These are phyloP conservation scores for Hyaloscypha variabilis DNA, from an alignment of 495 filamentous ascomycete genomes.

Conservation along the genomic window DNA sequence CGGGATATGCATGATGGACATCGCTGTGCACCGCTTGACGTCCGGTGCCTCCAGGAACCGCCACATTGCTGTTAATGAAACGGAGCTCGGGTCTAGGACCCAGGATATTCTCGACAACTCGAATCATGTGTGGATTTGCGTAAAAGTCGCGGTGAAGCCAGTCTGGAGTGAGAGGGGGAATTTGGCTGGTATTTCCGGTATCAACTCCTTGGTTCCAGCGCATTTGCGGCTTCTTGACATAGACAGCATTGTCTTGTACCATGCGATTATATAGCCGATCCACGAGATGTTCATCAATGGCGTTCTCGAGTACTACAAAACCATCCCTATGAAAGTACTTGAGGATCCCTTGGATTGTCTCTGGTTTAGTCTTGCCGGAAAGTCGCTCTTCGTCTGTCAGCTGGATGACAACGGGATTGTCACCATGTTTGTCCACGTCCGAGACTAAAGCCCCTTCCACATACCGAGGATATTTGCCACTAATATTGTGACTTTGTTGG, in stretches of 20 bases:
- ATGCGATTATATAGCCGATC: too few relatives aligned
- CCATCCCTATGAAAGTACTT: not conserved
- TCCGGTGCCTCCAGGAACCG: not conserved
- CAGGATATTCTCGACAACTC: not conserved
- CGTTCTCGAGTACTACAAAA: not conserved
- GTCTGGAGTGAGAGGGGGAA: not conserved
- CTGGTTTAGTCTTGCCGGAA: not conserved
- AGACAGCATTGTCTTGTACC: too few relatives aligned
- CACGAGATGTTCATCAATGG: not conserved
- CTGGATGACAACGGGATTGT: too few relatives aligned
- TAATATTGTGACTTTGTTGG: too few relatives aligned
- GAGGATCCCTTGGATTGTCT: not conserved
- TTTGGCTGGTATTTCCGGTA: slow-evolving; percentile 5
- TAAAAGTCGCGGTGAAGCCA: not conserved
- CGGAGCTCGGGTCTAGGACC: not conserved
- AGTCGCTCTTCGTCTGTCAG: not conserved
- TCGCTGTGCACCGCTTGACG: not conserved
- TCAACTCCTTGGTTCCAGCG: not conserved
- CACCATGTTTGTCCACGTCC: too few relatives aligned
- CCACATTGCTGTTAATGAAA: not conserved
- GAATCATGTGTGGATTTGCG: not conserved
- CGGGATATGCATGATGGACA: not conserved
- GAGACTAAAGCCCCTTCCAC: too few relatives aligned
- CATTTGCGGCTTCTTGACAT: too few relatives aligned
- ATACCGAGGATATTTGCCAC: too few relatives aligned